Evolutionary conservation across 164 flowering plant species (phyloP).

Genomic region (Dillenia turbinata): DNA sequence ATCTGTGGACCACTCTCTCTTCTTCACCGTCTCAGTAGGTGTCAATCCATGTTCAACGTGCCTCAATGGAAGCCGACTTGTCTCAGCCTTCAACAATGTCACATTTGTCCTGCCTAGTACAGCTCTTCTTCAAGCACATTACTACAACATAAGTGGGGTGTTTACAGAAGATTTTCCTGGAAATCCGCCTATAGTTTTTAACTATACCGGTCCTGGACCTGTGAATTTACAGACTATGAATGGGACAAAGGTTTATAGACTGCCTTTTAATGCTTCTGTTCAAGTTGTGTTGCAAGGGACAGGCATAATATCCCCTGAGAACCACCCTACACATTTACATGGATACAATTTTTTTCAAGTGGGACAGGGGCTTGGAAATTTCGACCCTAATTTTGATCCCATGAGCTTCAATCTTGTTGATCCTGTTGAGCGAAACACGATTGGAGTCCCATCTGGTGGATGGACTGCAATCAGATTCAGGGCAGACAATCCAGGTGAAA

Average conservation of each 20-base stretch:
- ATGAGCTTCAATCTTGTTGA: constrained; percentile 37
- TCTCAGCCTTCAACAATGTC: constrained; percentile 31
- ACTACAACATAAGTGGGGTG: constrained; percentile 31
- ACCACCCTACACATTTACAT: constrained; percentile 45
- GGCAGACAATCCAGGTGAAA: constrained; percentile 55
- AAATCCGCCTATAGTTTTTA: constrained; percentile 22
- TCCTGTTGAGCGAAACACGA: constrained; percentile 47
- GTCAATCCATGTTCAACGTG: constrained; percentile 36
- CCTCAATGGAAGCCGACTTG: constrained; percentile 27
- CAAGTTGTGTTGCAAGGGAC: constrained; percentile 45
- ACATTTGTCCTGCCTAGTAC: constrained; percentile 39
- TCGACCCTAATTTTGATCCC: constrained; percentile 28
- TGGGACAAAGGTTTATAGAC: constrained; percentile 35
- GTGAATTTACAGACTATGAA: constrained; percentile 20
- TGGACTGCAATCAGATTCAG: constrained; percentile 51
- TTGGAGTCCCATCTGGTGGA: constrained; percentile 39
- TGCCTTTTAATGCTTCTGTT: constrained; percentile 35
- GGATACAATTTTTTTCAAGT: constrained; percentile 40
- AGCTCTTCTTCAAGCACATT: constrained; percentile 41
- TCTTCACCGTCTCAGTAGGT: constrained; percentile 36
- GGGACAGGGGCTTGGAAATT: constrained; percentile 43
- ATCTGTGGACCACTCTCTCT: constrained; percentile 27
- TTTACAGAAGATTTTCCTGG: constrained; percentile 45
- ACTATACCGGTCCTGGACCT: constrained; percentile 33
- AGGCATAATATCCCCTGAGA: constrained; percentile 35